Evolutionary conservation across 495 filamentous ascomycete species (phyloP), one percentile per base, ranked within the genome.

Genomic region (Aspergillus coremiiformis): DNA sequence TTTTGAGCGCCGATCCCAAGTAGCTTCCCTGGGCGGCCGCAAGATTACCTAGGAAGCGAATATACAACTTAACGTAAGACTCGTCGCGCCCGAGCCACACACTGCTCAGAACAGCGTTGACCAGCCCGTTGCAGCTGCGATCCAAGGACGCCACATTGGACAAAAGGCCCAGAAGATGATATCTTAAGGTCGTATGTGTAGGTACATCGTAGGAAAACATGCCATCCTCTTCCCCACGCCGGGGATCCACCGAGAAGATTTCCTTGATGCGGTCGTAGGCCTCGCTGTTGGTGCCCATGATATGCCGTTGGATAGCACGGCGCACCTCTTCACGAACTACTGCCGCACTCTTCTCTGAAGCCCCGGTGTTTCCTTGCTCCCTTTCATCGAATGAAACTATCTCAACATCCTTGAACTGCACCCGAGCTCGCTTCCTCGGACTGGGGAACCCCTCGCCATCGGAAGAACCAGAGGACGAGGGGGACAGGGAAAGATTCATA

Each of bases 41-140:
- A 37, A 99, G 71, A 56, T 84, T 86, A 26, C 84, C 87, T 23
- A 97, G 65, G 45, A 97, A 87, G 46, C 87, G 79, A 43, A 86
- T 80, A 67, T 86, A 97, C 2, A 87, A 75, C 52, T 81, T 82
- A 33, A 90, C 78, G 67, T 94, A 96, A 4, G 77, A 70, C 51
- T 90, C 84, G 60, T 92, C 87, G 44, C 90, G 78, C 9, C 86
- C 89, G 37, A 96, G 77, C 93, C 93, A 99, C 32, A 82, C 74
- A 65, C 82, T 87, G 52, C 78, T 71, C 27, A 96, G 69, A 9
- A 95, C 73, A 20, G 83, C 82, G 54, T 80, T 73, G 32, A 96
- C 82, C 27, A 99, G 69, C 2, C 83, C 82, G 17, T 81, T 79
- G 68, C 87, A 96, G 42, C 79, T 79, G 57, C 80, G 82, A 55